These are phyloP conservation scores for Salicornia ramosissima DNA, from an alignment of 148 eudicot genomes.

Conservation along the genomic window DNA sequence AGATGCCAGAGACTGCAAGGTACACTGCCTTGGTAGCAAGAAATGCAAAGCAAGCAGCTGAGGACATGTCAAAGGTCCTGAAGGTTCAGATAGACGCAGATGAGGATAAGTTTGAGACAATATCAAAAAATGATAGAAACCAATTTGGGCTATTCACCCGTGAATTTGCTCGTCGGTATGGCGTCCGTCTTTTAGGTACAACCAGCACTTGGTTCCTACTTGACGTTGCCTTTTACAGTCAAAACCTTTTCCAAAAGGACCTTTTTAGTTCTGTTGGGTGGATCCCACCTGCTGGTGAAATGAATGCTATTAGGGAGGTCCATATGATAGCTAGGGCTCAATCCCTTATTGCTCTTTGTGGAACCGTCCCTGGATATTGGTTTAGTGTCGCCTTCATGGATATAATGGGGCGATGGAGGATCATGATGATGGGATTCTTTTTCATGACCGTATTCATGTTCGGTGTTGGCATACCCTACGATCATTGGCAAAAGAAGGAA, in stretches of 20 bases:
- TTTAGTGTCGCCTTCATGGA: conserved; percentile 57
- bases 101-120: conserved; percentile 15
- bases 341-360: conserved; percentile 56
- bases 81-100: conserved; percentile 2
- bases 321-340: conserved; percentile 27
- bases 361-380: conserved; percentile 74
- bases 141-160: conserved; percentile 15
- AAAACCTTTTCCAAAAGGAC: no score
- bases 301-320: no score
- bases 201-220: no score
- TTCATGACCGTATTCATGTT: no score
- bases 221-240: no score
- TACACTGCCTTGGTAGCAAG: conserved; percentile 60
- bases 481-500: no score
- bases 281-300: no score
- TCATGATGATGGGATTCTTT: no score
- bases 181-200: conserved; percentile 16
- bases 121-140: background rate
- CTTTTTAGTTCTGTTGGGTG: no score
- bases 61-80: conserved; percentile 23
- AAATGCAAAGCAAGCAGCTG: conserved; percentile 39
- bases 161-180: conserved; percentile 19
- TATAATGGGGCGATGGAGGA: no score
- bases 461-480: no score
- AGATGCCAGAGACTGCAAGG: conserved; percentile 65